Percentiles rank a stretch among this genome's conserved stretches.
These are phyloP conservation scores for Kluyveromyces starmeri DNA, from an alignment of 805 yeast genomes.

Conservation along the genomic window DNA sequence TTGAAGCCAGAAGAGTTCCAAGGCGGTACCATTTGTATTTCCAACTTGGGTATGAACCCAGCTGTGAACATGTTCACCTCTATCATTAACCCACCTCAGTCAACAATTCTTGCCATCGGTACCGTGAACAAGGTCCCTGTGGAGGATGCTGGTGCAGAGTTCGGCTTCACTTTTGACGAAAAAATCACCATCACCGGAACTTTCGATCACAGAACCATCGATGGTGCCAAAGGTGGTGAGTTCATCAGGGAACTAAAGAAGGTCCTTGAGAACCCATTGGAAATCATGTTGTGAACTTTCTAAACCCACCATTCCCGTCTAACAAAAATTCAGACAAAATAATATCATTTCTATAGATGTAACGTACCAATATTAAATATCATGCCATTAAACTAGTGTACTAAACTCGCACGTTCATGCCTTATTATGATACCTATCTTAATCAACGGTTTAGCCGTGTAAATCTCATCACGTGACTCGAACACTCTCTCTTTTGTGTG, in stretches of 20 bases:
- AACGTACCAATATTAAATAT: background rate
- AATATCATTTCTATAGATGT: constrained; percentile 1
- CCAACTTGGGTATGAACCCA: constrained; percentile 97
- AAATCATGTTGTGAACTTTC: constrained; percentile 59
- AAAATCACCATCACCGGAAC: constrained; percentile 90
- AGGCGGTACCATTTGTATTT: constrained; percentile 98
- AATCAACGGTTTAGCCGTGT: too few relatives aligned
- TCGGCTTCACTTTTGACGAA: constrained; percentile 88
- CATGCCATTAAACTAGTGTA: too few relatives aligned
- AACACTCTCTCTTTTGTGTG: too few relatives aligned
- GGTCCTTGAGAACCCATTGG: constrained; percentile 92
- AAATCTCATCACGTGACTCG: too few relatives aligned
- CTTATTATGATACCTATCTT: too few relatives aligned
- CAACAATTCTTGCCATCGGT: constrained; percentile 89
- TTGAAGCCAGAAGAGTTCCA: constrained; percentile 94
- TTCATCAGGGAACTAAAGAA: constrained; percentile 88
- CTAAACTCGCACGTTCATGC: too few relatives aligned
- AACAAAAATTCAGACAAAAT: background rate
- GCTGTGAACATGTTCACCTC: constrained; percentile 93
- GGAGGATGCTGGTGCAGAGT: constrained; percentile 83
- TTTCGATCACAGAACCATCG: constrained; percentile 95
- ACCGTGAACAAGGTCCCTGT: constrained; percentile 88
- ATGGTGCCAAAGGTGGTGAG: constrained; percentile 97
- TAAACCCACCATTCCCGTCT: background rate
- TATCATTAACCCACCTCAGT: constrained; percentile 96